Evolutionary conservation across 2,329 filamentous ascomycete genomes (phyloP).

Genomic region (Monilinia laxa): DNA sequence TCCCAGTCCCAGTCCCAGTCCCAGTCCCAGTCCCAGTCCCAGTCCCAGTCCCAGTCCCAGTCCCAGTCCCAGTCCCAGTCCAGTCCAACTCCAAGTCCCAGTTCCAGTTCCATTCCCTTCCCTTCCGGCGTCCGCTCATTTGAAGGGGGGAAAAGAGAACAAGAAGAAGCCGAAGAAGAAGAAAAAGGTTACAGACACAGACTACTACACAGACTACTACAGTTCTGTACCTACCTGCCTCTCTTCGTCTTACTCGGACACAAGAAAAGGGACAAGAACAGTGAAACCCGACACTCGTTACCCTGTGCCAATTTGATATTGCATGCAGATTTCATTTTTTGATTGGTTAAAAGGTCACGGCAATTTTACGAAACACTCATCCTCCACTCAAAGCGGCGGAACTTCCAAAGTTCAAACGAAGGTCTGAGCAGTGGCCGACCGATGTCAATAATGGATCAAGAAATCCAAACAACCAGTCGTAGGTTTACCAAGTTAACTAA

Average conservation of each 20-base stretch:
- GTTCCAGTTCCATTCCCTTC: no score
- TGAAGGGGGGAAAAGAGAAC: no score
- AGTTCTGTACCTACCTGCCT: no score
- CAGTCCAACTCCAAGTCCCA: no score
- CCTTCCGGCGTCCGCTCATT: no score
- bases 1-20: no score
- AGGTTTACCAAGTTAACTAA: constrained; percentile 59
- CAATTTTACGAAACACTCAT: constrained; percentile 24
- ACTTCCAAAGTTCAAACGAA: constrained; percentile 23
- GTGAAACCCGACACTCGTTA: constrained; percentile 20
- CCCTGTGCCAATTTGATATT: constrained; percentile 21
- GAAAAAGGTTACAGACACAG: no score
- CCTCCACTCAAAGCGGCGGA: constrained; percentile 24
- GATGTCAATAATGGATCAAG: constrained; percentile 34
- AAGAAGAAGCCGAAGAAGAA: no score
- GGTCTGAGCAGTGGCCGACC: constrained; percentile 24
- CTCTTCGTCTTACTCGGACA: no score
- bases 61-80: background rate
- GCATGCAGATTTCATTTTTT: constrained; percentile 19
- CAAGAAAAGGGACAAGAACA: background rate
- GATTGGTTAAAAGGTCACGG: constrained; percentile 22
- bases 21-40: no score
- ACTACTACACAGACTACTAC: no score
- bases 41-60: no score
- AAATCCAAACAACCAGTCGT: constrained; percentile 45